phyloP scores from a whole-genome alignment of 1,284 basidiomycete genomes.

The Tilletia indica region DNA sequence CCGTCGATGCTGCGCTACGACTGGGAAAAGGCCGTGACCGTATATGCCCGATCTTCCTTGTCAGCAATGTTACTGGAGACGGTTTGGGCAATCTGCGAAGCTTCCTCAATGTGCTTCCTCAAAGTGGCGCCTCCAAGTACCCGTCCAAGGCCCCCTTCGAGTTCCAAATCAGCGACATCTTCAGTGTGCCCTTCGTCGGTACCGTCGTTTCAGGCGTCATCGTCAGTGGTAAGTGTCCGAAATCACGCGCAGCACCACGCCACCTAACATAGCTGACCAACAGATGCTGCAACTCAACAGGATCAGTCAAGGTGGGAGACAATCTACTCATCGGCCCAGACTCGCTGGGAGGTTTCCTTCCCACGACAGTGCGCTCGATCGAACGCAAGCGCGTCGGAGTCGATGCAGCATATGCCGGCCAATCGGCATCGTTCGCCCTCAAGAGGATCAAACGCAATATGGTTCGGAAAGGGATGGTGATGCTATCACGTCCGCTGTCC shows the following conservation, averaged over 20 bases:
- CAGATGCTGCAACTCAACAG: neutral
- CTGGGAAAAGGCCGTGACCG: conserved; percentile 54
- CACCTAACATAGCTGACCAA: neutral
- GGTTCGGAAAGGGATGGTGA: conserved; percentile 78
- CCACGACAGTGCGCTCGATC: conserved; percentile 82
- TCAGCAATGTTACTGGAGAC: conserved; percentile 92
- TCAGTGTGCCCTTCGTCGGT: conserved; percentile 83
- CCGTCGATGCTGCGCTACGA: conserved; percentile 44
- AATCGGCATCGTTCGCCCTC: conserved; percentile 88
- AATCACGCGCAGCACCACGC: neutral
- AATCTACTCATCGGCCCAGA: conserved; percentile 85
- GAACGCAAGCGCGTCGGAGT: conserved; percentile 89
- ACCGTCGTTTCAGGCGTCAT: conserved; percentile 92
- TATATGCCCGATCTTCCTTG: conserved; percentile 85
- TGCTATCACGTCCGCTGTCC: conserved; percentile 57
- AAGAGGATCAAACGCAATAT: conserved; percentile 80
- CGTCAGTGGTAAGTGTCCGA: conserved; percentile 48
- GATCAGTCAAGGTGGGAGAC: conserved; percentile 61
- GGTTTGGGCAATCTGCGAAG: conserved; percentile 68
- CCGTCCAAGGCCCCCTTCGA: conserved; percentile 74
- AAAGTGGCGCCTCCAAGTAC: conserved; percentile 49
- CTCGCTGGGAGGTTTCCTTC: conserved; percentile 81
- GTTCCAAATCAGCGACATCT: conserved; percentile 61
- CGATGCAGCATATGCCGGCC: conserved; percentile 81
- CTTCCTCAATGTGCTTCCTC: conserved; percentile 56